Conservation (phyloP, 2,329 filamentous ascomycete species). For the Arthrocladium fulminans region DNA sequence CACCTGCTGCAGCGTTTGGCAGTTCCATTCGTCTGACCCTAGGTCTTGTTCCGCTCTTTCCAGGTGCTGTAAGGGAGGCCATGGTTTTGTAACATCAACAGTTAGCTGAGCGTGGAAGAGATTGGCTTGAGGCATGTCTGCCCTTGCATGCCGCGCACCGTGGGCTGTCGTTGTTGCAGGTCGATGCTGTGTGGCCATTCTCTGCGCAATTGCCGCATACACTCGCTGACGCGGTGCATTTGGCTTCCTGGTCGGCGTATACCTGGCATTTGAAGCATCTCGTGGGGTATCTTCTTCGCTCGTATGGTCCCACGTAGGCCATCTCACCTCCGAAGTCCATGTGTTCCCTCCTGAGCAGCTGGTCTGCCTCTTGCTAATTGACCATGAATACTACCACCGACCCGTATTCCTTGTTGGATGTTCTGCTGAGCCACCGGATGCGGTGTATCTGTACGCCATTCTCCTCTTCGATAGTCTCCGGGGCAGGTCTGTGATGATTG, state of each 20-base stretch:
- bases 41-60: no score
- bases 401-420: not conserved
- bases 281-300: not conserved
- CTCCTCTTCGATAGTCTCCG: no score
- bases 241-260: not conserved
- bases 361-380: not conserved
- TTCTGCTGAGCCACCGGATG: not conserved
- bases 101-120: no score
- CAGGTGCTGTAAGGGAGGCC: no score
- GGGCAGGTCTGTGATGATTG: not conserved
- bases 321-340: not conserved
- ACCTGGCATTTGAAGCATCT: not conserved
- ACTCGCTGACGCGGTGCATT: not conserved
- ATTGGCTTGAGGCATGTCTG: no score
- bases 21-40: conserved; percentile 26
- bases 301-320: not conserved
- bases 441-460: not conserved
- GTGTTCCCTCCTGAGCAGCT: not conserved
- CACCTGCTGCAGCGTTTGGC: conserved; percentile 24
- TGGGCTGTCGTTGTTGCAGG: not conserved
- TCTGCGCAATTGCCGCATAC: not conserved
- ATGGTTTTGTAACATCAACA: no score
- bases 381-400: not conserved
- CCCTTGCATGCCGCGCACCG: conserved; percentile 13
- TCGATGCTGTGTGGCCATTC: not conserved